A percentile compares a stretch with the other conserved stretches of the same genome.
Evolutionary conservation across 768 basidiomycete genomes (phyloP).

Genomic region (Clitopilus hobsonii): DNA sequence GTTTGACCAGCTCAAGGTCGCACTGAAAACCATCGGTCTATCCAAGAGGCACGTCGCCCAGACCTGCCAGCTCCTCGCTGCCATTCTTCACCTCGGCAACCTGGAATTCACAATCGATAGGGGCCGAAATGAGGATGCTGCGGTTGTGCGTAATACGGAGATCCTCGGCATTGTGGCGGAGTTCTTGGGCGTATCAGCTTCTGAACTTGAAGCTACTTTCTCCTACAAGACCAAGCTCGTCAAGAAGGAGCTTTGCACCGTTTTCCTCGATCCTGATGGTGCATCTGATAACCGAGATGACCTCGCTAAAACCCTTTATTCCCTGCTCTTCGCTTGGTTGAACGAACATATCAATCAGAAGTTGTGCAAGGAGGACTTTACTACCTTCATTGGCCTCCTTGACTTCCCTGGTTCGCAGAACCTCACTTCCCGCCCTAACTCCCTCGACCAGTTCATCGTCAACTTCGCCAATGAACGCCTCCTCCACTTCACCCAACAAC

Average conservation of each 20-base stretch:
- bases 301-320: constrained; percentile 89
- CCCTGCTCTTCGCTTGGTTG: constrained; percentile 92
- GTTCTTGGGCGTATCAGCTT: constrained; percentile 78
- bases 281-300: constrained; percentile 93
- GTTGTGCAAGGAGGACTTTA: constrained; percentile 90
- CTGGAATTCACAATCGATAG: constrained; percentile 88
- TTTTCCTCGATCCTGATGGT: constrained; percentile 92
- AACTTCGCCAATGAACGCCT: constrained; percentile 95
- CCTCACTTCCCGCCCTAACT: constrained; percentile 81
- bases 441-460: constrained; percentile 93
- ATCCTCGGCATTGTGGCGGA: constrained; percentile 81
- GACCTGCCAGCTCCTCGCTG: constrained; percentile 90
- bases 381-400: constrained; percentile 88
- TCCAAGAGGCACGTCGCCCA: constrained; percentile 95
- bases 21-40: constrained; percentile 88
- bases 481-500: constrained; percentile 76
- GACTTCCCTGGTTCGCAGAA: constrained; percentile 95
- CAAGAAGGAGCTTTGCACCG: constrained; percentile 95
- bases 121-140: constrained; percentile 83
- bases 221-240: constrained; percentile 91
- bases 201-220: constrained; percentile 71
- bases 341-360: constrained; percentile 96
- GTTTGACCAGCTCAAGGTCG: constrained; percentile 92
- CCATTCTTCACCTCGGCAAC: constrained; percentile 95
- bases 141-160: constrained; percentile 85